These are phyloP conservation scores for Cordyceps cateniannulata DNA, from an alignment of 2,329 filamentous ascomycete genomes.

Conservation along the genomic window DNA sequence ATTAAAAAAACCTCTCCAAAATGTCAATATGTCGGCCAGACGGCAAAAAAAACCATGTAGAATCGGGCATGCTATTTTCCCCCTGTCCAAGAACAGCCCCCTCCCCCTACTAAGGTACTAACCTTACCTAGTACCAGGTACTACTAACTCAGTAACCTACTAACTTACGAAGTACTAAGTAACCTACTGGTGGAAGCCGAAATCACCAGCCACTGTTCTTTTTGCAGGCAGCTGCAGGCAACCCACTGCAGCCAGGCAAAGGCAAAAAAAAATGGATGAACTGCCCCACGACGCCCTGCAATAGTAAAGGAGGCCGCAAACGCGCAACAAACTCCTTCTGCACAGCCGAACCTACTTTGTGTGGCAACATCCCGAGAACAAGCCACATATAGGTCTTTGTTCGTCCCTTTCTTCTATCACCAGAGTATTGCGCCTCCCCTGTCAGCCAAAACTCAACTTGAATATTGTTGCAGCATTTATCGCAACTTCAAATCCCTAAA, in stretches of 20 bases:
- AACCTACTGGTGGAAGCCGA: too few relatives aligned
- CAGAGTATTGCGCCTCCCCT: background rate
- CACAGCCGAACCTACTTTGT: slow-evolving; percentile 1
- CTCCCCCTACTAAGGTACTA: background rate
- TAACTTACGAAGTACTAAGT: too few relatives aligned
- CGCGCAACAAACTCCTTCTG: slow-evolving; percentile 10
- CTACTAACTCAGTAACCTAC: too few relatives aligned
- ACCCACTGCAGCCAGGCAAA: background rate
- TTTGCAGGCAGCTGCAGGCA: background rate
- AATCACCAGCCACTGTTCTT: too few relatives aligned
- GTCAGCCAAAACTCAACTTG: background rate
- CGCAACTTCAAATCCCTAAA: background rate
- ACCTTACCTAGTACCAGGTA: too few relatives aligned
- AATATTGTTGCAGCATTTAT: background rate
- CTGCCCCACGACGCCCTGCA: slow-evolving; percentile 3
- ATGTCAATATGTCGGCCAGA: too few relatives aligned
- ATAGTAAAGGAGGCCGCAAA: slow-evolving; percentile 10
- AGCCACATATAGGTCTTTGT: slow-evolving; percentile 4
- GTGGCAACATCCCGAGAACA: slow-evolving; percentile 11
- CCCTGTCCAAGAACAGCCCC: too few relatives aligned
- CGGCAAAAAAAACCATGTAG: too few relatives aligned
- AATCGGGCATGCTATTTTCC: too few relatives aligned
- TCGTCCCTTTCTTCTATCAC: background rate
- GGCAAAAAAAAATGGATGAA: background rate
- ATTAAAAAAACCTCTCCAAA: too few relatives aligned